Evolutionary conservation across 805 yeast species (phyloP).

Genomic region (Maudiozyma turicensis): DNA sequence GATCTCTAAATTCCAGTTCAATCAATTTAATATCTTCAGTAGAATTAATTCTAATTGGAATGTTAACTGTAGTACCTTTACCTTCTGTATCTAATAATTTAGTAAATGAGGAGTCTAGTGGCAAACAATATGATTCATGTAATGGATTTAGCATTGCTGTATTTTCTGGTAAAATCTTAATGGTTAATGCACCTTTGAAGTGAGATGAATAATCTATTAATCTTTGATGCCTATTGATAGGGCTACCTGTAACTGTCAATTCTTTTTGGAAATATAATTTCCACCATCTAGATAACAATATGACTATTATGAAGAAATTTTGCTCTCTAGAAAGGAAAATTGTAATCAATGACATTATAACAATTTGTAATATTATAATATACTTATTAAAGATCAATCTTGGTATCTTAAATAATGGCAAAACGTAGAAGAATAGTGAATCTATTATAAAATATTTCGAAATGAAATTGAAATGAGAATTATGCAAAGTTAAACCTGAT

Average conservation of each 20-base stretch:
- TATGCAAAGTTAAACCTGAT: constrained; percentile 30
- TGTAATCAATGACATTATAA: constrained; percentile 39
- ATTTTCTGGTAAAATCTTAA: constrained; percentile 84
- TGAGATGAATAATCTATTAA: constrained; percentile 34
- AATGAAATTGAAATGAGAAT: constrained; percentile 49
- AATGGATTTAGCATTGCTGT: constrained; percentile 77
- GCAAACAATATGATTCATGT: constrained; percentile 54
- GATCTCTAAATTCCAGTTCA: constrained; percentile 52
- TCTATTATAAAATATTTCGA: constrained; percentile 68
- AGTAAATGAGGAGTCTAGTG: constrained; percentile 20
- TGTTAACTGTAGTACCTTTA: constrained; percentile 18
- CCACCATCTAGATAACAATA: constrained; percentile 34
- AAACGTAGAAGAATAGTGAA: constrained; percentile 54
- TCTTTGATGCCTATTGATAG: constrained; percentile 24
- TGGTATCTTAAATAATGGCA: constrained; percentile 71
- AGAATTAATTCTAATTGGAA: constrained; percentile 73
- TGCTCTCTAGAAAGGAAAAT: constrained; percentile 44
- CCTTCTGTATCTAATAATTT: constrained; percentile 7
- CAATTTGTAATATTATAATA: constrained; percentile 41
- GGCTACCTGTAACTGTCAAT: constrained; percentile 43
- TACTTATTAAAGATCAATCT: constrained; percentile 55
- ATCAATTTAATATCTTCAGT: constrained; percentile 60
- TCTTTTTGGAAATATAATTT: constrained; percentile 34
- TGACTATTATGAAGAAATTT: constrained; percentile 37
- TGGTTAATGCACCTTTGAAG: constrained; percentile 77